Evolutionary conservation across 805 yeast genomes (phyloP).

Genomic region (Hanseniaspora occidentalis): DNA sequence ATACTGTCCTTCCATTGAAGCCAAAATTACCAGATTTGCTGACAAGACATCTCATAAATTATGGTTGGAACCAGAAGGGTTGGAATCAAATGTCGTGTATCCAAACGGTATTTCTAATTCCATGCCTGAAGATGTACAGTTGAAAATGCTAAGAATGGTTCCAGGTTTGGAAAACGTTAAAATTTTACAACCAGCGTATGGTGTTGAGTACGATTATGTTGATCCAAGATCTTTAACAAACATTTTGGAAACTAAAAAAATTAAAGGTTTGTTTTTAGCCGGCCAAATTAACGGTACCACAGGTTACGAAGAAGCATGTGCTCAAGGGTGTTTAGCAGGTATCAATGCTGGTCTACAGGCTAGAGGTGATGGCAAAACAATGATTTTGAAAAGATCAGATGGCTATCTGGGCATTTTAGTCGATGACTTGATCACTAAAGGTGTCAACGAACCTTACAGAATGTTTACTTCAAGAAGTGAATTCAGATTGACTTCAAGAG

Average conservation of each 20-base stretch:
- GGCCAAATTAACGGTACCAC: slow-evolving; percentile 99
- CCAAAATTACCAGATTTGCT: slow-evolving; percentile 70
- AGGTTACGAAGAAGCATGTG: slow-evolving; percentile 97
- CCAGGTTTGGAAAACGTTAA: slow-evolving; percentile 79
- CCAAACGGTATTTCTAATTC: slow-evolving; percentile 96
- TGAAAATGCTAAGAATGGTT: slow-evolving; percentile 56
- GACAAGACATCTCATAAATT: slow-evolving; percentile 67
- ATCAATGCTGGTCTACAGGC: slow-evolving; percentile 72
- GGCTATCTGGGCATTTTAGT: slow-evolving; percentile 88
- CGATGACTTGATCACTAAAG: slow-evolving; percentile 89
- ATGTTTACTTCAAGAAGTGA: slow-evolving; percentile 97
- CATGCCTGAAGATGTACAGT: slow-evolving; percentile 90
- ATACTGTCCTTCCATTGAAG: slow-evolving; percentile 93
- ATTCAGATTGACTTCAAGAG: slow-evolving; percentile 76
- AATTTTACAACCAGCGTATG: slow-evolving; percentile 95
- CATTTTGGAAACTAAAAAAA: slow-evolving; percentile 70
- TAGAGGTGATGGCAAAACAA: slow-evolving; percentile 26
- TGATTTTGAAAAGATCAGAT: slow-evolving; percentile 59
- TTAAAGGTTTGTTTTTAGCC: slow-evolving; percentile 73
- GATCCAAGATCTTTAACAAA: slow-evolving; percentile 79
- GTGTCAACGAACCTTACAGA: slow-evolving; percentile 93
- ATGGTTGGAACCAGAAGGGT: slow-evolving; percentile 96
- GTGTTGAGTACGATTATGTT: slow-evolving; percentile 96
- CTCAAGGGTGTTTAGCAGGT: slow-evolving; percentile 94
- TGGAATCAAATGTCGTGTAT: slow-evolving; percentile 74